These are phyloP conservation scores for Syzygium malaccense DNA, from an alignment of 441 rosid species.

Conservation along the genomic window DNA sequence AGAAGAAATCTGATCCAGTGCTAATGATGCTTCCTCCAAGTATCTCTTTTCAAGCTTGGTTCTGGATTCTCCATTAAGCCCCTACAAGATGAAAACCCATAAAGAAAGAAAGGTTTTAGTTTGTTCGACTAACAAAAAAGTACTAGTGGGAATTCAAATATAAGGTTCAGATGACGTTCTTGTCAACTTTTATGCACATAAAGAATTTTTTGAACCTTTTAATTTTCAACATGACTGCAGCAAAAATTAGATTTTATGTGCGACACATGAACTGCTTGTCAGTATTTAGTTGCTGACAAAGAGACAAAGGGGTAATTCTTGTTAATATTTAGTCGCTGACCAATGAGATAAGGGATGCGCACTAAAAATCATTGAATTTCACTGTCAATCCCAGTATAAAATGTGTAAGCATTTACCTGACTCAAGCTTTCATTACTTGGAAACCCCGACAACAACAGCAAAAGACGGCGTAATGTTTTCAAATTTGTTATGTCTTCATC, in stretches of 20 bases:
- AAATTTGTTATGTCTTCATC: constrained; percentile 73
- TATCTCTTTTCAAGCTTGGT: constrained; percentile 21
- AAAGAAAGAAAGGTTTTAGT: background rate
- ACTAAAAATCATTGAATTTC: background rate
- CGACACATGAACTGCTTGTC: background rate
- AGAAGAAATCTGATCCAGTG: constrained; percentile 42
- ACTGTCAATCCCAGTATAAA: background rate
- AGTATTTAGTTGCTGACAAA: background rate
- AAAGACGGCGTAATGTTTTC: constrained; percentile 58
- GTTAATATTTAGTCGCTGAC: background rate
- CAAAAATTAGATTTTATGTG: background rate
- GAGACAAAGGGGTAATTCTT: background rate
- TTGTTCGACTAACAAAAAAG: background rate
- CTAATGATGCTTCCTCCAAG: constrained; percentile 28
- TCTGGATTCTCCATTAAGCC: constrained; percentile 14
- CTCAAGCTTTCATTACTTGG: constrained; percentile 20
- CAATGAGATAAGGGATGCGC: background rate
- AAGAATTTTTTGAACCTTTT: background rate
- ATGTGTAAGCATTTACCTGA: constrained; percentile 26
- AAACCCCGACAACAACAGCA: constrained; percentile 53
- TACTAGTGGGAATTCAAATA: background rate
- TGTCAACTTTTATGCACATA: background rate
- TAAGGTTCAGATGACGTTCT: background rate
- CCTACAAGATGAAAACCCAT: constrained; percentile 29
- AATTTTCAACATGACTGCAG: background rate